These are phyloP conservation scores for Mrakia gelida DNA, from an alignment of 768 basidiomycete species.

Conservation along the genomic window DNA sequence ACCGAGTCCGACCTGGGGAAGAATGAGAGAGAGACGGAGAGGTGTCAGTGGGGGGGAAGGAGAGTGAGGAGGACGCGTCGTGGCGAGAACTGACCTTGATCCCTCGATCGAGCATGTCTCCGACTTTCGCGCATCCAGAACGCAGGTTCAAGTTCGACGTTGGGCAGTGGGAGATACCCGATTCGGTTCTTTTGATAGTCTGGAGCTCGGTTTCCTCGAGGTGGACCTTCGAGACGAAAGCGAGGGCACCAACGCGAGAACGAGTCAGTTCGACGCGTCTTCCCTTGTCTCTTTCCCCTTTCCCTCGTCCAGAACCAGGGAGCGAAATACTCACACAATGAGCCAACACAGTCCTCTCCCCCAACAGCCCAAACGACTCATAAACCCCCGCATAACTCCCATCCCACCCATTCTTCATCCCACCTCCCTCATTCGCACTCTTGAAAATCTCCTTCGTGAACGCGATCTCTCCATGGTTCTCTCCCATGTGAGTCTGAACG, in stretches of 20 bases:
- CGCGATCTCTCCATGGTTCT: conserved; percentile 69
- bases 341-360: conserved; percentile 75
- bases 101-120: conserved; percentile 70
- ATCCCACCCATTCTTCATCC: conserved; percentile 20
- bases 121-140: conserved; percentile 78
- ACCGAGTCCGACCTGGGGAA: conserved; percentile 76
- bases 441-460: conserved; percentile 58
- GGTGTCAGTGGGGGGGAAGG: too few relatives aligned
- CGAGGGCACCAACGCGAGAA: too few relatives aligned
- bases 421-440: background rate
- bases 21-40: background rate
- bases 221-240: conserved; percentile 46
- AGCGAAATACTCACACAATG: conserved; percentile 59
- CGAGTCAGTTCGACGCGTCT: background rate
- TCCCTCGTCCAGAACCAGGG: background rate
- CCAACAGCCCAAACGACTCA: conserved; percentile 68
- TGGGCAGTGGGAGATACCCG: conserved; percentile 89
- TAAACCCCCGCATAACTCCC: conserved; percentile 53
- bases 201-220: conserved; percentile 67
- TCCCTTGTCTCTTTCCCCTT: background rate
- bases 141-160: conserved; percentile 79
- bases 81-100: conserved; percentile 67
- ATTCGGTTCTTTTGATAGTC: conserved; percentile 59
- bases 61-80: conserved; percentile 5
- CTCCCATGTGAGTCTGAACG: conserved; percentile 90